Evolutionary conservation across 2,329 filamentous ascomycete genomes (phyloP), one percentile per base, ranked within the genome.

Genomic region (Colletotrichum plurivorum): DNA sequence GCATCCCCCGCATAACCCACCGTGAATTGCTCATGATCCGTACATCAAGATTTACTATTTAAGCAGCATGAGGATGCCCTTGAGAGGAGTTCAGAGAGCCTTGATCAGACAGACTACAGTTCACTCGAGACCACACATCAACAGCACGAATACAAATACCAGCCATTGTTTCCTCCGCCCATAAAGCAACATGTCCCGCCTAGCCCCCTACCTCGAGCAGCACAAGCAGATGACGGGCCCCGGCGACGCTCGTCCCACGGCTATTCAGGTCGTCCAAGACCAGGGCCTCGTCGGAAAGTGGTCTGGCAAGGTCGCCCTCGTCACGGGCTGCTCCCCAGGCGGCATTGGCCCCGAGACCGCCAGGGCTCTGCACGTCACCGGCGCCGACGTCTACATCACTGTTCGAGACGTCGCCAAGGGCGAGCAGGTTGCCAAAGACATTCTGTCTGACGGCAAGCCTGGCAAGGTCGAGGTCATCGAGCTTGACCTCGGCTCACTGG

Each of bases 321-420:
- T 71, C 51, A 85, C 84, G 0, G 84, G 84, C n/a, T 75, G 73
- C 18, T 79, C 78, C 5, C 76, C 80, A 16, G 63, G 67, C 15
- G 84, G 83, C 1, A 74, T 85, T n/a, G 84, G 84, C 10, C 70
- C 81, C 36, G 80, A 85, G 67, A 84, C 82, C 4, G 82, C 78
- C 31, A 58, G 67, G 4, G 67, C 70, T 25, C 49, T 71, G 41
- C 67, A 70, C 52, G 59, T 67, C 15, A 53, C 70, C 20, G 70
- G 63, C 8, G 70, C 70, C 5, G 63, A 66, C 25, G 58, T 71
- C 36, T 71, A 70, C 25, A 63, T 67, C 41, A 70, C 67, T 10
- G 67, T 59, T 6, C 67, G 67, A 2, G 64, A 70, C 15, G 49
- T 63, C 13, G 20, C 53, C 20, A 68, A 70, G 48, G 63, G 63